These are phyloP conservation scores for Primulina eburnea DNA, from an alignment of 257 asterid species.

Conservation along the genomic window DNA sequence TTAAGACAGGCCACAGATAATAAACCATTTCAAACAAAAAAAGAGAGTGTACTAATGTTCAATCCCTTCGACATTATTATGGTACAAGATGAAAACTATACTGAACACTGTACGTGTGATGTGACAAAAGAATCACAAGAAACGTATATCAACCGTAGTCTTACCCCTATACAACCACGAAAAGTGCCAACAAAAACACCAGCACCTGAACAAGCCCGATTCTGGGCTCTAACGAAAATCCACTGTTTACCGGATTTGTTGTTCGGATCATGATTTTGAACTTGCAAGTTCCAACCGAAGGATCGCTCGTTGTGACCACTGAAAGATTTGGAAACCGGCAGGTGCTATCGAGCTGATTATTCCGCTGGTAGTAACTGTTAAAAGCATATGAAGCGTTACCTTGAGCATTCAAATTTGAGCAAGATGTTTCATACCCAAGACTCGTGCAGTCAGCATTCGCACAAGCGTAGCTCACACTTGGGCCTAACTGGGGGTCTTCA, in stretches of 20 bases:
- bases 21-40: no score
- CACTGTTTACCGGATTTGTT: conserved; percentile 23
- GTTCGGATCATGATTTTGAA: conserved; percentile 55
- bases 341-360: conserved; percentile 51
- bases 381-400: conserved; percentile 64
- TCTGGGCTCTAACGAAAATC: conserved; percentile 27
- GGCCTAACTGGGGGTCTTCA: conserved; percentile 48
- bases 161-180: conserved; percentile 24
- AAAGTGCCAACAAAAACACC: conserved; percentile 28
- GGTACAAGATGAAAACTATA: neutral
- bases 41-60: neutral
- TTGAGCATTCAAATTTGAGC: conserved; percentile 41
- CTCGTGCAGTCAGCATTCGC: conserved; percentile 65
- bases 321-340: conserved; percentile 68
- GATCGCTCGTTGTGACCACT: conserved; percentile 44
- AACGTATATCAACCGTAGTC: neutral
- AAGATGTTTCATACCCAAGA: conserved; percentile 58
- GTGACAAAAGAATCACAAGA: conserved; percentile 28
- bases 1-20: no score
- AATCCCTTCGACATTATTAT: neutral
- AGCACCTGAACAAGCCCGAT: conserved; percentile 30
- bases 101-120: conserved; percentile 3
- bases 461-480: conserved; percentile 63
- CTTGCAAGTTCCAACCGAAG: conserved; percentile 59
- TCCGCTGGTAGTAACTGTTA: conserved; percentile 64